These are phyloP conservation scores for Lentinula detonsa DNA, from an alignment of 768 basidiomycete genomes.

Conservation along the genomic window DNA sequence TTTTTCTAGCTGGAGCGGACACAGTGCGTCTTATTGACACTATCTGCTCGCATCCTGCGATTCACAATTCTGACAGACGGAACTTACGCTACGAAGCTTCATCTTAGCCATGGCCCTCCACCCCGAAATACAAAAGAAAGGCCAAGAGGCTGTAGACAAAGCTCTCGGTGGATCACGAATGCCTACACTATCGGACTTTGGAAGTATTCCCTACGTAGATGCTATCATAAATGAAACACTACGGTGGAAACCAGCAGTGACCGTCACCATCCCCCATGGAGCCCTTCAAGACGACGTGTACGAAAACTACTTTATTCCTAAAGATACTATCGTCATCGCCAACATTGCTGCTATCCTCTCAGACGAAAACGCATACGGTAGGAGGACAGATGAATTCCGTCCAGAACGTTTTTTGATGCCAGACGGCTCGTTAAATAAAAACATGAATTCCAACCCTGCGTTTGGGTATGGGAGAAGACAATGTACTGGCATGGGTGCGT, in stretches of 20 bases:
- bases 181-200: slow-evolving; percentile 13
- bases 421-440: background rate
- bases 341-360: slow-evolving; percentile 4
- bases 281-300: slow-evolving; percentile 4
- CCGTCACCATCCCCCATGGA: slow-evolving; percentile 3
- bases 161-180: slow-evolving; percentile 16
- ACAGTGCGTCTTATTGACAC: background rate
- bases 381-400: slow-evolving; percentile 20
- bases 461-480: slow-evolving; percentile 14
- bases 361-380: slow-evolving; percentile 16
- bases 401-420: slow-evolving; percentile 21
- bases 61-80: background rate
- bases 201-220: slow-evolving; percentile 12
- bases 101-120: slow-evolving; percentile 15
- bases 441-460: background rate
- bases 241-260: slow-evolving; percentile 9
- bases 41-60: no score
- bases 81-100: slow-evolving; percentile 6
- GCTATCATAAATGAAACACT: slow-evolving; percentile 16
- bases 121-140: slow-evolving; percentile 16
- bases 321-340: slow-evolving; percentile 8
- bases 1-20: background rate
- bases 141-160: slow-evolving; percentile 17
- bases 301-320: slow-evolving; percentile 9
- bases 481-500: background rate